Conservation (phyloP, 352 stramenopile genomes). For the Globisporangium spiculum region DNA sequence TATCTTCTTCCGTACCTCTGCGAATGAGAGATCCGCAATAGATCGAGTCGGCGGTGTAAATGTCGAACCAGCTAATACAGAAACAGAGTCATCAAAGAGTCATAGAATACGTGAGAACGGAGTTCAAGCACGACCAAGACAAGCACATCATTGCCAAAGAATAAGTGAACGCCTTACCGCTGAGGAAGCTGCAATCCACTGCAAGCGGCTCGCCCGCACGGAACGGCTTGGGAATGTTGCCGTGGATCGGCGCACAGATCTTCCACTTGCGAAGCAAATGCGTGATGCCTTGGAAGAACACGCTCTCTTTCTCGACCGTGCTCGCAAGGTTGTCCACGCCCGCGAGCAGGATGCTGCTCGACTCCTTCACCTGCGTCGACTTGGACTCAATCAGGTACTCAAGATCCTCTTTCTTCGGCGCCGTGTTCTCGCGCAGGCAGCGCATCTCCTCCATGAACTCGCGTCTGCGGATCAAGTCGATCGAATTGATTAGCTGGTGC, state of each 20-base stretch:
- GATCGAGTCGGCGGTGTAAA: slow-evolving; percentile 71
- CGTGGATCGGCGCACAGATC: slow-evolving; percentile 81
- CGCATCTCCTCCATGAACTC: slow-evolving; percentile 86
- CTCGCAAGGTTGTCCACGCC: slow-evolving; percentile 66
- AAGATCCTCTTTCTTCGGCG: slow-evolving; percentile 74
- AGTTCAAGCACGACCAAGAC: not conserved
- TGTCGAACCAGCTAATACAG: slow-evolving; percentile 54
- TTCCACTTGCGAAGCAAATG: slow-evolving; percentile 86
- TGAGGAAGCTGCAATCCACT: slow-evolving; percentile 83
- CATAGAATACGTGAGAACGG: not conserved
- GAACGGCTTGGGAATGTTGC: slow-evolving; percentile 87
- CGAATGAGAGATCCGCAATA: slow-evolving; percentile 76
- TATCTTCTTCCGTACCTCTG: slow-evolving; percentile 44
- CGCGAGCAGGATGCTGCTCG: slow-evolving; percentile 65
- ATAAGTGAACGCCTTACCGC: slow-evolving; percentile 35
- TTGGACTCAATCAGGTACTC: slow-evolving; percentile 81
- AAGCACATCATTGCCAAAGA: not conserved
- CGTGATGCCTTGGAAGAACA: slow-evolving; percentile 80
- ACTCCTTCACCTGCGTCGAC: slow-evolving; percentile 68
- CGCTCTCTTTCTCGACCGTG: slow-evolving; percentile 77
- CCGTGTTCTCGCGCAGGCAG: slow-evolving; percentile 84
- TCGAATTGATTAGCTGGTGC: slow-evolving; percentile 86
- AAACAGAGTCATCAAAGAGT: slow-evolving; percentile 13
- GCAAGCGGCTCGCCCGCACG: slow-evolving; percentile 76
- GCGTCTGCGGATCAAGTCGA: slow-evolving; percentile 75